phyloP scores from a whole-genome alignment of 257 asterid genomes.

The Salvia splendens region DNA sequence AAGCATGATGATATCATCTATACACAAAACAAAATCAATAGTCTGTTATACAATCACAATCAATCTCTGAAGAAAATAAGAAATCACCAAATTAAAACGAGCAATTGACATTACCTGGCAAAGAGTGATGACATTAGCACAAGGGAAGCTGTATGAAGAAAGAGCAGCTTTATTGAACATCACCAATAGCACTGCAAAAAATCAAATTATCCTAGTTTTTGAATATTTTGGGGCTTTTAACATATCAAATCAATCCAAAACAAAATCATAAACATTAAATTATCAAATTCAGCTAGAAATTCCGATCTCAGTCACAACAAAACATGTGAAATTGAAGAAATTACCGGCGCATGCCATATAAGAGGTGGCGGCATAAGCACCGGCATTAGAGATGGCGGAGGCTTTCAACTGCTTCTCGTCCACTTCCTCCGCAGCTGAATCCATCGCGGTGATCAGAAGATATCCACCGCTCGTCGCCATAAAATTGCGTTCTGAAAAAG shows the following conservation, averaged over 20 bases:
- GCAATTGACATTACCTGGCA: conserved; percentile 61
- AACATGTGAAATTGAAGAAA: neutral
- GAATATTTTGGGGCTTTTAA: too few species aligned
- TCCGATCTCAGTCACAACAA: too few species aligned
- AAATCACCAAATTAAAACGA: conserved; percentile 12
- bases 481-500: neutral
- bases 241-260: neutral
- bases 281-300: neutral
- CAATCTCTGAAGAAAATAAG: neutral
- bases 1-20: conserved; percentile 80
- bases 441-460: conserved; percentile 51
- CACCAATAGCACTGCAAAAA: conserved; percentile 79
- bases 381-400: conserved; percentile 63
- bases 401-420: conserved; percentile 65
- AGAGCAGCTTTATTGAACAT: conserved; percentile 97
- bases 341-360: conserved; percentile 86
- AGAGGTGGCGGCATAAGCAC: conserved; percentile 74
- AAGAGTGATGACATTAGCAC: conserved; percentile 88
- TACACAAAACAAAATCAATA: conserved; percentile 18
- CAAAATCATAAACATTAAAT: neutral
- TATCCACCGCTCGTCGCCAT: conserved; percentile 35
- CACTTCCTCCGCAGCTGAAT: conserved; percentile 38
- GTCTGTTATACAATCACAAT: conserved; percentile 17
- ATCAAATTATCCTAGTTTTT: neutral
- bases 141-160: conserved; percentile 84